Evolutionary conservation across 2,329 filamentous ascomycete genomes (phyloP).

Genomic region (Chrysosphaeria jannelii): DNA sequence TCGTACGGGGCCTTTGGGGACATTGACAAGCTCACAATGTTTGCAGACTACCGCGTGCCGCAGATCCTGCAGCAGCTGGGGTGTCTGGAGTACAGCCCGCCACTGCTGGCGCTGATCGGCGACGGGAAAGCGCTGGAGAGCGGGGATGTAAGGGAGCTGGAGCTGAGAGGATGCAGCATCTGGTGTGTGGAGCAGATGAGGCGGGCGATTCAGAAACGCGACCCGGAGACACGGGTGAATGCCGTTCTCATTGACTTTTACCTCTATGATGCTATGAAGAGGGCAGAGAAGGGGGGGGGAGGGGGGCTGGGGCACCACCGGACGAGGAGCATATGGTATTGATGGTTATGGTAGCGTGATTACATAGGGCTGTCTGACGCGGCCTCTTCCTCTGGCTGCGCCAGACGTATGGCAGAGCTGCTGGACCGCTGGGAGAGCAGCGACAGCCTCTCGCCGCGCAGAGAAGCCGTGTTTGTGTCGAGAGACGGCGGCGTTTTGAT

Average conservation of each 20-base stretch:
- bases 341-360: conserved; percentile 4
- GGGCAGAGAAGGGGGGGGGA: conserved; percentile 32
- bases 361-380: not conserved
- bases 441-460: too few species aligned
- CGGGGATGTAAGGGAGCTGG: conserved; percentile 55
- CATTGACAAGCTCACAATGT: conserved; percentile 92
- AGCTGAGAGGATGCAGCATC: conserved; percentile 72
- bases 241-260: conserved; percentile 94
- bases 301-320: conserved; percentile 54
- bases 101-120: conserved; percentile 39
- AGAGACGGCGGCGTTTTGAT: too few species aligned
- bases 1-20: conserved; percentile 58
- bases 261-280: conserved; percentile 81
- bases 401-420: too few species aligned
- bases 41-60: conserved; percentile 89
- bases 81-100: conserved; percentile 59
- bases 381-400: too few species aligned
- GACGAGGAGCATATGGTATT: conserved; percentile 90
- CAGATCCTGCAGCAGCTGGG: conserved; percentile 69
- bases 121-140: conserved; percentile 32
- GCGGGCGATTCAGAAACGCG: conserved; percentile 41
- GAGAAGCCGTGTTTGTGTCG: too few species aligned
- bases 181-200: conserved; percentile 83
- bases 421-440: too few species aligned
- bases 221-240: conserved; percentile 47